These are phyloP conservation scores for Miscanthus lutarioriparius DNA, from an alignment of 176 grass and related monocot genomes.

Conservation along the genomic window DNA sequence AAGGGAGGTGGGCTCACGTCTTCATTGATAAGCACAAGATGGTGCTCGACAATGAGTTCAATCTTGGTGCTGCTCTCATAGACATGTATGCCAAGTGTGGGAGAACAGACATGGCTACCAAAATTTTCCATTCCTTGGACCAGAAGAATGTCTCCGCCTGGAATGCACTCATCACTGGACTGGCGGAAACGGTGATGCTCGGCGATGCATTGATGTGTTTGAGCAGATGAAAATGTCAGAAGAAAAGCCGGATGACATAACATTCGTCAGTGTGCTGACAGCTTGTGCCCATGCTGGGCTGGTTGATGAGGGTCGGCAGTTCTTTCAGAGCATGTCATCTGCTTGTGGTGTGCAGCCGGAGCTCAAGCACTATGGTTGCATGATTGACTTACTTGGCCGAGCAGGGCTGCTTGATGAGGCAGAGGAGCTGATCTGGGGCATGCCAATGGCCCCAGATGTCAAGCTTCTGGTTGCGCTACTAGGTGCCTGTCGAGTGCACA, in stretches of 20 bases:
- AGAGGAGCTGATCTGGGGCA: conserved; percentile 48
- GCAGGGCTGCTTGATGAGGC: conserved; percentile 74
- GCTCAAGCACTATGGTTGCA: conserved; percentile 73
- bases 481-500: conserved; percentile 58
- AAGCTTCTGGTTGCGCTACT: conserved; percentile 61
- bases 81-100: conserved; percentile 85
- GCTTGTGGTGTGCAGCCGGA: conserved; percentile 42
- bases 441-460: conserved; percentile 61
- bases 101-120: conserved; percentile 39
- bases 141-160: conserved; percentile 63
- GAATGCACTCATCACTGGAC: conserved; percentile 73
- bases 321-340: conserved; percentile 63
- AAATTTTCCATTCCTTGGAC: conserved; percentile 55
- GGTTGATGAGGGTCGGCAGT: conserved; percentile 50
- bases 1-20: conserved; percentile 64
- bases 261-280: conserved; percentile 58
- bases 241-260: conserved; percentile 48
- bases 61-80: conserved; percentile 71
- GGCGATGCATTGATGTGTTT: conserved; percentile 54
- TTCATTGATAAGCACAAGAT: conserved; percentile 69
- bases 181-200: conserved; percentile 54
- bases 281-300: conserved; percentile 65
- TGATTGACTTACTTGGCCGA: conserved; percentile 73
- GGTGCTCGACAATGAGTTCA: conserved; percentile 59
- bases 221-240: conserved; percentile 54